Base-by-base conservation (phyloP, 148 eudicot genomes). In the Rheum nobile region DNA sequence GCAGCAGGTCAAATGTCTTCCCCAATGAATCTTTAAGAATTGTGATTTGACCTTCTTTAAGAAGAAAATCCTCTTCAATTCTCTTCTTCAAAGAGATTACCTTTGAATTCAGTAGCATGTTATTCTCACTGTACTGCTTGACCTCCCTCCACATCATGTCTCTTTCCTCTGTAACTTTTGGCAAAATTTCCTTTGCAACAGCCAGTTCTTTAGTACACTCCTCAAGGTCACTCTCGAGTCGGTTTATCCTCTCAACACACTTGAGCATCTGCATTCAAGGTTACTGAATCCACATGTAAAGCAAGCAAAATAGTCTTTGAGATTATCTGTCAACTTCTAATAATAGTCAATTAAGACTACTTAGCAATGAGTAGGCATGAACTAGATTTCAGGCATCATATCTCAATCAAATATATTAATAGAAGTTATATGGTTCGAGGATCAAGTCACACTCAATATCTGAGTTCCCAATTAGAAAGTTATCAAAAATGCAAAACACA, bases 31-130 rank as follows among this genome's bases (percentile, higher is more conserved):
- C 98, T 74, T 84, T 89, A 14, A 94, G 76, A 61, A 94, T 91
- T 29, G 90, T 74, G 67, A 91, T 91, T 82, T 94, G 93, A 39
- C 98, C 98, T 84, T 94, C 98, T 84, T 88, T 94, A 6, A 91
- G 42, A 35, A 91, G 91, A 75, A 94, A 59, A 52, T 89, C 97
- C 82, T 94, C 98, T 28, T 94, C 97, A 22, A 94, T 80, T 72
- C 84, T 91, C 93, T 86, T 94, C 83, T 87, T 94, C 79, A 91
- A 52, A 44, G 77, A 38, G 46, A 77, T 86, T 61, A 91, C 79
- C 82, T 94, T 96, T 1, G 91, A 80, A 74, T 84, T 86, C 80
- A 88, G 65, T 48, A 91, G 71, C 98, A 94, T 94, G 83, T 89
- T 91, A 67, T 80, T 80, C 82, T 94, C 98, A 11, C 89, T 78